Percentiles rank a stretch among this genome's conserved stretches.
These are phyloP conservation scores for Monosporascus sp. DNA, from an alignment of 2,329 filamentous ascomycete genomes.

Conservation along the genomic window DNA sequence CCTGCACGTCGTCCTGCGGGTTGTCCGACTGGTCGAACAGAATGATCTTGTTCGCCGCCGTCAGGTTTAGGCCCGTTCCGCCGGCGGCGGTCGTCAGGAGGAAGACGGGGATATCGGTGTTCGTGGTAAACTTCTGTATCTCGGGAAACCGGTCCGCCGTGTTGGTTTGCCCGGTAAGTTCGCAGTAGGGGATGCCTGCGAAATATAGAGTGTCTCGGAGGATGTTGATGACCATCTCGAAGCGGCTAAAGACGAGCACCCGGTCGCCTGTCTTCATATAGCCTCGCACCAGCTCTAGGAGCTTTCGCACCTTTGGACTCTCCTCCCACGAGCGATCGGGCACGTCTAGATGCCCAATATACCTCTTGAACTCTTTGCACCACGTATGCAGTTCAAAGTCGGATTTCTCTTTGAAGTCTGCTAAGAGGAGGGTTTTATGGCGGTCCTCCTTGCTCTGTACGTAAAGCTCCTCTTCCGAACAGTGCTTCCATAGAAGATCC, in stretches of 20 bases:
- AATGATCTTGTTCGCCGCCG: conserved; percentile 93
- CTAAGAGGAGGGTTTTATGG: conserved; percentile 46
- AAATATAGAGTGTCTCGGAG: conserved; percentile 75
- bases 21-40: conserved; percentile 98
- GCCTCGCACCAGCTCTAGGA: conserved; percentile 66
- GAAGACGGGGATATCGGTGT: conserved; percentile 79
- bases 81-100: conserved; percentile 89
- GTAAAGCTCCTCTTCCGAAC: conserved; percentile 46
- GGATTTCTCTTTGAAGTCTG: conserved; percentile 53
- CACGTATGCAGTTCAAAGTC: conserved; percentile 63
- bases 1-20: conserved; percentile 96
- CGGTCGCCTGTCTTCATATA: conserved; percentile 81
- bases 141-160: conserved; percentile 81
- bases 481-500: conserved; percentile 67
- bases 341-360: conserved; percentile 50
- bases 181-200: conserved; percentile 68
- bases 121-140: conserved; percentile 78
- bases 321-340: conserved; percentile 49
- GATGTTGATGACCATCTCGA: conserved; percentile 86
- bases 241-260: conserved; percentile 87
- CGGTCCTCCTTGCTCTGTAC: conserved; percentile 37
- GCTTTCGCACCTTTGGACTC: conserved; percentile 78
- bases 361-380: conserved; percentile 53
- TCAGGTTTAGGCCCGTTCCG: conserved; percentile 94
- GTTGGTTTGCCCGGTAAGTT: conserved; percentile 79